Evolutionary conservation across 78 protist species (phyloP).

Genomic region (Dictyostelium capitatum): DNA sequence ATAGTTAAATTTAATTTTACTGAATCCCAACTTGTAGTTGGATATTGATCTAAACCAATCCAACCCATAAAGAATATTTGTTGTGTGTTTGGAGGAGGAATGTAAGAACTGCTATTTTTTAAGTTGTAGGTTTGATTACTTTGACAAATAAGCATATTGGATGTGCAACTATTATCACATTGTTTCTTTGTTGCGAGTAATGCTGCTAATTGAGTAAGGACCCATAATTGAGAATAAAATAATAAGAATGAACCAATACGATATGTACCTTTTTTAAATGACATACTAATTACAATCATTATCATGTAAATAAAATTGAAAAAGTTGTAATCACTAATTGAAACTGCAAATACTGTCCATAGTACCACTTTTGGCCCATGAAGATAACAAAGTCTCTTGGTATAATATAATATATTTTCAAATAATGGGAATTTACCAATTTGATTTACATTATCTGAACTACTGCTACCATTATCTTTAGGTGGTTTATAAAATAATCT

Average conservation of each 20-base stretch:
- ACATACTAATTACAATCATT: slow-evolving; percentile 47
- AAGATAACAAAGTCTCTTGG: slow-evolving; percentile 3
- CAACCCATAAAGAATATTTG: slow-evolving; percentile 43
- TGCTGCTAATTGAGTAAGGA: slow-evolving; percentile 56
- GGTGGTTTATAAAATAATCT: neutral
- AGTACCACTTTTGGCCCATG: slow-evolving; percentile 65
- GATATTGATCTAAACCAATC: slow-evolving; percentile 29
- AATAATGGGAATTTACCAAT: neutral
- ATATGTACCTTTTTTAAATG: slow-evolving; percentile 70
- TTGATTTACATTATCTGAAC: neutral
- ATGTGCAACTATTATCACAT: no score
- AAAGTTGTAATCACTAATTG: neutral
- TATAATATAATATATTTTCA: neutral
- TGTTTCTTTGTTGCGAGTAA: slow-evolving; percentile 25
- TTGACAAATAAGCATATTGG: no score
- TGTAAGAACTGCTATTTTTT: neutral
- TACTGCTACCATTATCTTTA: neutral
- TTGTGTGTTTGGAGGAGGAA: no score
- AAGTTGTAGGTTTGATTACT: neutral
- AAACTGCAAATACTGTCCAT: slow-evolving; percentile 57
- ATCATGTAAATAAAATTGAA: slow-evolving; percentile 53
- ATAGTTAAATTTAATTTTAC: slow-evolving; percentile 38
- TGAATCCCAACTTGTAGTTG: slow-evolving; percentile 4
- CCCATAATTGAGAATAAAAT: slow-evolving; percentile 52
- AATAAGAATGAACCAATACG: slow-evolving; percentile 48